Percentiles rank a stretch among this genome's conserved stretches.
Conservation (phyloP, 1,284 basidiomycete species). For the Neolentinus lepideus region DNA sequence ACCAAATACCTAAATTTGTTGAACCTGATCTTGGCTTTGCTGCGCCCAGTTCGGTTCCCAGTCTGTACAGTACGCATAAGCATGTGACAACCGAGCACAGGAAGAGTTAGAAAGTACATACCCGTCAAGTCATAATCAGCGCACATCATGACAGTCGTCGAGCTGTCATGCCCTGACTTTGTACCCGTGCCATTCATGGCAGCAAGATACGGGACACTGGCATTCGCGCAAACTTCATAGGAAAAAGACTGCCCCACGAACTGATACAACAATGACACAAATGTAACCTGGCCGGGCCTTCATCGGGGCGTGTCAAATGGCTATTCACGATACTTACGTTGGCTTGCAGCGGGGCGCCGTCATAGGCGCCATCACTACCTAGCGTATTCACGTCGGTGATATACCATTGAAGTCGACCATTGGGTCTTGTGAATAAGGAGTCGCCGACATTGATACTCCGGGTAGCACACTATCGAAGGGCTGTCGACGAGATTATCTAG, state of each 20-base stretch:
- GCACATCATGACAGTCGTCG: not conserved
- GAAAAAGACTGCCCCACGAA: not conserved
- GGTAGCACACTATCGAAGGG: not conserved
- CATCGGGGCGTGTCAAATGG: not conserved
- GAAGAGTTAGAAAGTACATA: not conserved
- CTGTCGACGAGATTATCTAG: not conserved
- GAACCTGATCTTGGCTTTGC: not conserved
- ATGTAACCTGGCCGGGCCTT: not conserved
- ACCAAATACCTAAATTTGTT: not conserved
- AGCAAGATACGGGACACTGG: not conserved
- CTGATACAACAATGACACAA: not conserved
- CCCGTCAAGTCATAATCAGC: not conserved
- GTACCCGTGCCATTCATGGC: not conserved
- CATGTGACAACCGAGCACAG: too few species aligned
- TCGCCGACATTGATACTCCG: not conserved
- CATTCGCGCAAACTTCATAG: constrained; percentile 1
- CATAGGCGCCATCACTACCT: not conserved
- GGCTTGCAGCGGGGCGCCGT: not conserved
- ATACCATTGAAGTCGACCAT: not conserved
- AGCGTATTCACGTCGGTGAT: not conserved
- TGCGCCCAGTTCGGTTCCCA: not conserved
- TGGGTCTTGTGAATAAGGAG: not conserved
- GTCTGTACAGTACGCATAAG: too few species aligned
- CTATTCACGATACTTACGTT: not conserved
- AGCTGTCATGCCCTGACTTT: not conserved